These are phyloP conservation scores for Cupressus sempervirens DNA, from an alignment of 75 land plant genomes.

Conservation along the genomic window DNA sequence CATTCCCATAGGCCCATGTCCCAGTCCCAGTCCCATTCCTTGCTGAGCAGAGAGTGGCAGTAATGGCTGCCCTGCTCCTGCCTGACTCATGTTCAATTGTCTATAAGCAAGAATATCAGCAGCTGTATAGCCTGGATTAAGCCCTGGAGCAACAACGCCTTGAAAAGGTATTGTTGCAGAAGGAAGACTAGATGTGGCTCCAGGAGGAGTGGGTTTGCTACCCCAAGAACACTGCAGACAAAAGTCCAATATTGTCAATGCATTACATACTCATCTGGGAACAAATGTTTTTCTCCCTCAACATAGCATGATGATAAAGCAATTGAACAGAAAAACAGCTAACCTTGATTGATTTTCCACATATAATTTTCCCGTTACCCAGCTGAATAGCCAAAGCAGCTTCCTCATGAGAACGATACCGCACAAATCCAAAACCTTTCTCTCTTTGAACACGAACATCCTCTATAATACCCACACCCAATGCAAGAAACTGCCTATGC, in stretches of 20 bases:
- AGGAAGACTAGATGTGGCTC: constrained; percentile 71
- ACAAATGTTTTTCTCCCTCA: not conserved
- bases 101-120: constrained; percentile 80
- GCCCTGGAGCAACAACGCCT: constrained; percentile 26
- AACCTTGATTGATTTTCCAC: constrained; percentile 91
- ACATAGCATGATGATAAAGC: not conserved
- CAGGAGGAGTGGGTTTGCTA: constrained; percentile 96
- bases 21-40: constrained; percentile 36
- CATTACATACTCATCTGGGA: not conserved
- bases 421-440: constrained; percentile 97
- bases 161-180: constrained; percentile 47
- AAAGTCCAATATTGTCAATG: not conserved
- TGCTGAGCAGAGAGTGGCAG: constrained; percentile 72
- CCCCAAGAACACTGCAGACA: constrained; percentile 96
- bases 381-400: constrained; percentile 92
- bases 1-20: constrained; percentile 54
- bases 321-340: not conserved
- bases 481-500: constrained; percentile 76
- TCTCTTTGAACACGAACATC: constrained; percentile 94
- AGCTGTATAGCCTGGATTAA: constrained; percentile 50
- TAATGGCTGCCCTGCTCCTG: constrained; percentile 60
- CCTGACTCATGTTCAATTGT: constrained; percentile 58
- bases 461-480: constrained; percentile 90
- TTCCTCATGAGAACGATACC: constrained; percentile 91
- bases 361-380: constrained; percentile 68